These are phyloP conservation scores for Selenicereus undatus DNA, from an alignment of 148 eudicot genomes.

Conservation along the genomic window DNA sequence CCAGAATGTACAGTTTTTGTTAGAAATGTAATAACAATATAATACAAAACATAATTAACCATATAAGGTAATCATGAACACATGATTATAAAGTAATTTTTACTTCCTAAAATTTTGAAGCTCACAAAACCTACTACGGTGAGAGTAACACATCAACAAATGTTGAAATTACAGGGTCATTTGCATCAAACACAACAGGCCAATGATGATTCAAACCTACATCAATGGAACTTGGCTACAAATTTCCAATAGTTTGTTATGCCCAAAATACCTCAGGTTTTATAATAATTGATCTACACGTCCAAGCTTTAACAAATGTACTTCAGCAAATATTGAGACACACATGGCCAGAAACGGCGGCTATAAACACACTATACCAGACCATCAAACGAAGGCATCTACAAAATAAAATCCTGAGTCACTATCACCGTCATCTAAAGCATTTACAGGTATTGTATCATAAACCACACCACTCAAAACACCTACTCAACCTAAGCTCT, in stretches of 20 bases:
- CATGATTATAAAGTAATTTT: too few species aligned
- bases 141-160: too few species aligned
- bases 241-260: not conserved
- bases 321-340: not conserved
- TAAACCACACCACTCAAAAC: constrained; percentile 4
- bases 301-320: not conserved
- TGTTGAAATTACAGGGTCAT: too few species aligned
- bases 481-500: not conserved
- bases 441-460: constrained; percentile 23
- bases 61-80: too few species aligned
- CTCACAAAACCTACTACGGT: too few species aligned
- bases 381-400: constrained; percentile 14
- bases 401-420: constrained; percentile 14
- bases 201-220: too few species aligned
- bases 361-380: not conserved
- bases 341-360: not conserved
- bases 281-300: not conserved
- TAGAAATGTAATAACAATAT: too few species aligned
- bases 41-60: too few species aligned
- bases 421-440: constrained; percentile 16
- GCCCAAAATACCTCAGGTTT: not conserved
- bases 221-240: too few species aligned
- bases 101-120: too few species aligned
- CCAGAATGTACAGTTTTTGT: too few species aligned
- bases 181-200: too few species aligned